Evolutionary conservation across 306 rosid species (phyloP), one percentile per base, ranked within the genome.

Genomic region (Chamaecrista fasciculata): DNA sequence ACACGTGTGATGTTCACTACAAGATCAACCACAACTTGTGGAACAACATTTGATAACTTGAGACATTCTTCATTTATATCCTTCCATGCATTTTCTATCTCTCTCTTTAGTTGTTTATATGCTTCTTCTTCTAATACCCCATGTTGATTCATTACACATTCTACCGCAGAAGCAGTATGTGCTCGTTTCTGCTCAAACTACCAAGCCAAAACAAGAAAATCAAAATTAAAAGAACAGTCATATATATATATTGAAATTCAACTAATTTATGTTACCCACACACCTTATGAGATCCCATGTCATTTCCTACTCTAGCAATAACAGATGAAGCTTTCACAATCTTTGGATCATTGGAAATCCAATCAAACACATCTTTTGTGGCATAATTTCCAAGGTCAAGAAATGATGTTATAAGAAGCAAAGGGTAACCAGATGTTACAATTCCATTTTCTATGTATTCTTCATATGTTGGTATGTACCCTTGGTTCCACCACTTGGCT

Each of bases 141-240:
- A 34, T 72, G 21, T 19, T 82, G 76, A 12, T 59, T 70, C 76
- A 83, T 78, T 68, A 74, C 83, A 43, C 91, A 81, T 48, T 86
- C 85, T 0, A 83, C 53, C 0, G 70, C 72, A 0, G 76, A 71
- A 0, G 70, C 74, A 21, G 61, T 52, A 9, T 86, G 85, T 14
- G 43, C 81, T 44, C 88, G 42, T 36, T 78, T 36, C 57, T 75
- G 77, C 37, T 80, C 90, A 62, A 78, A 69, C 82, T 76, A n/a
- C 8, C 1, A 33, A 5, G 6, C 6, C 36, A 33, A 33, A 33
- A 29, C 10, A 2, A 42, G 42, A 36, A 36, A 36, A 36, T 1
- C 10, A 36, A 1, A 4, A 1, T 36, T 6, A 7, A 11, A 5
- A 4, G 6, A 8, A 36, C 42, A 36, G 10, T 36, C 11, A 6